Percentiles rank a stretch among this genome's conserved stretches.
Evolutionary conservation across 2,329 filamentous ascomycete genomes (phyloP).

Genomic region (Diaporthe nobilis): DNA sequence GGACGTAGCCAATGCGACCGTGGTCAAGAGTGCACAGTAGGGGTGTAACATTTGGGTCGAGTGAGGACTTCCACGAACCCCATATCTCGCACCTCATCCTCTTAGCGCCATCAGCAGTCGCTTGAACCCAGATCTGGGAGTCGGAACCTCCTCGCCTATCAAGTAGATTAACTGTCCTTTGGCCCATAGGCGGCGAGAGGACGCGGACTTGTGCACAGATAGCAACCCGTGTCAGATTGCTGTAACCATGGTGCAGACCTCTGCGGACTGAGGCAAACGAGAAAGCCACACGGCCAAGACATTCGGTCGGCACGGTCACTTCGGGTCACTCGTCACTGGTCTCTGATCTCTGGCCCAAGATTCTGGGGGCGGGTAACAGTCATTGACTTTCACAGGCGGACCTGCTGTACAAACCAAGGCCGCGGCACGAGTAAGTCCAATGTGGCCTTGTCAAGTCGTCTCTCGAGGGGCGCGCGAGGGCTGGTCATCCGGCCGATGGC

Average conservation of each 20-base stretch:
- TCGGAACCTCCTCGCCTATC: conserved; percentile 28
- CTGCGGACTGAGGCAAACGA: neutral
- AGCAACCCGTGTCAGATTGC: conserved; percentile 24
- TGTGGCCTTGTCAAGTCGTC: neutral
- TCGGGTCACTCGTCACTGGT: neutral
- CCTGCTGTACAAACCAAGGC: neutral
- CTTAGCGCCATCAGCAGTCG: conserved; percentile 24
- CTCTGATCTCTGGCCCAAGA: neutral
- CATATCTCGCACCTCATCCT: conserved; percentile 18
- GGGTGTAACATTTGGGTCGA: conserved; percentile 6
- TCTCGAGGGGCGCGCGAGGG: neutral
- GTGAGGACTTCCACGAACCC: neutral
- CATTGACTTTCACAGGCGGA: neutral
- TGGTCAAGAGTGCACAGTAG: conserved; percentile 10
- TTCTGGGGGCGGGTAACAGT: neutral
- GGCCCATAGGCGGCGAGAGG: neutral
- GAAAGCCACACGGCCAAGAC: conserved; percentile 16
- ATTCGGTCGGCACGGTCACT: conserved; percentile 6
- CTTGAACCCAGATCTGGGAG: conserved; percentile 27
- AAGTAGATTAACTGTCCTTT: conserved; percentile 28
- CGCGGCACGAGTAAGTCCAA: conserved; percentile 12
- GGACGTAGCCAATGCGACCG: conserved; percentile 10
- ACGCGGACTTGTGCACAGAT: conserved; percentile 20
- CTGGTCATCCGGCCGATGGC: conserved; percentile 12
- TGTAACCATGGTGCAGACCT: conserved; percentile 1